These are phyloP conservation scores for Pholiota molesta DNA, from an alignment of 768 basidiomycete genomes.

Conservation along the genomic window DNA sequence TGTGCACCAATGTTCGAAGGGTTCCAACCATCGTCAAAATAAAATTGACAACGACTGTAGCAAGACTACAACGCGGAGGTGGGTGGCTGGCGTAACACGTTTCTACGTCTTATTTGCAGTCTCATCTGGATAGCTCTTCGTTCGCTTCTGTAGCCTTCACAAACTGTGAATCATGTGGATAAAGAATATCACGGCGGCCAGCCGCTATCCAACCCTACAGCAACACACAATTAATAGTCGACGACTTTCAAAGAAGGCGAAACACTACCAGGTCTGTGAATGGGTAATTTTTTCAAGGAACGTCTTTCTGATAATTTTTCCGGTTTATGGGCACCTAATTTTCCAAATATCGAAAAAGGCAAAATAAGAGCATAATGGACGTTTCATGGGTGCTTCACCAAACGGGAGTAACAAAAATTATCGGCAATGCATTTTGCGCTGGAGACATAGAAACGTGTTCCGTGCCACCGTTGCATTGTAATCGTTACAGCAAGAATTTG, in stretches of 20 bases:
- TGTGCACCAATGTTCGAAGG: neutral
- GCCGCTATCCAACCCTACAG: too few relatives aligned
- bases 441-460: neutral
- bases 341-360: neutral
- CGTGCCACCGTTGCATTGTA: neutral
- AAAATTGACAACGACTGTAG: neutral
- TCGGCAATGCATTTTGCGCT: neutral
- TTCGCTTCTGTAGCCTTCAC: neutral
- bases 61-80: neutral
- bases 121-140: neutral
- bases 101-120: neutral
- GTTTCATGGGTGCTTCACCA: neutral
- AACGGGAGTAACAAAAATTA: neutral
- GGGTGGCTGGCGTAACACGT: neutral
- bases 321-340: neutral
- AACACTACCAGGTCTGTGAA: neutral
- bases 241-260: neutral
- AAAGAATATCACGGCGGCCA: too few relatives aligned
- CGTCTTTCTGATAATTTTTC: neutral
- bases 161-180: neutral
- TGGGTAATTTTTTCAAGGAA: neutral
- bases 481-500: neutral
- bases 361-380: neutral
- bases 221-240: too few relatives aligned
- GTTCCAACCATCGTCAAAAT: neutral